Conservation (phyloP, 1,284 basidiomycete species). For the Neotropicomus parvogracilis region DNA sequence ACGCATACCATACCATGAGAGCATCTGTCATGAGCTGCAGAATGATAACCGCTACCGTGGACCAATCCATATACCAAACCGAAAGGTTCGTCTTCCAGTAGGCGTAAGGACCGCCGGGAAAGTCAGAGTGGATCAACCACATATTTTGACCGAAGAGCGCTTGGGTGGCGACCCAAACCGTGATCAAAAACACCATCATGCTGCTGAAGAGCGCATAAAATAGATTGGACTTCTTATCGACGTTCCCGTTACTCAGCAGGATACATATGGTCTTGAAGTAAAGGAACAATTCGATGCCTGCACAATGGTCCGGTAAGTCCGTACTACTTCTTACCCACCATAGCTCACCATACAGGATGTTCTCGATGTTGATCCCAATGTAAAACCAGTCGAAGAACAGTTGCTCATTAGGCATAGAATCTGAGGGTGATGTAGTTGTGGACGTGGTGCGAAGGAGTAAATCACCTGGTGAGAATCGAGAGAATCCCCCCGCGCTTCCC, state of each 20-base stretch:
- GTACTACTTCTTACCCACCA: not conserved
- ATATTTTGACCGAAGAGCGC: not conserved
- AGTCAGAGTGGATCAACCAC: not conserved
- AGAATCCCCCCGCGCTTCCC: no score
- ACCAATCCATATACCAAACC: slow-evolving; percentile 1
- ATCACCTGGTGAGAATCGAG: not conserved
- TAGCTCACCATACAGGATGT: not conserved
- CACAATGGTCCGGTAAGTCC: not conserved
- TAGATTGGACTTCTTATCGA: not conserved
- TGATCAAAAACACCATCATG: not conserved
- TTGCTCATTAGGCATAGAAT: not conserved
- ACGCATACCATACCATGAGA: not conserved
- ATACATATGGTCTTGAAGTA: not conserved
- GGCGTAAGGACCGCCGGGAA: not conserved
- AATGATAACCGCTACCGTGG: not conserved
- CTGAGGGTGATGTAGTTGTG: not conserved
- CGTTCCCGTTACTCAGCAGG: not conserved
- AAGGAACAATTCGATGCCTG: not conserved
- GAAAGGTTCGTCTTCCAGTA: not conserved
- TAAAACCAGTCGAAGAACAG: not conserved
- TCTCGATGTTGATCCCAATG: not conserved
- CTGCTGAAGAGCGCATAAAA: slow-evolving; percentile 1
- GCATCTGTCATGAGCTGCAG: not conserved
- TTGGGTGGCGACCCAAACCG: not conserved
- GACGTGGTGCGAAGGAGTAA: no score